Evolutionary conservation across 108 stramenopile genomes (phyloP).

Genomic region (Thalassiosira profunda): DNA sequence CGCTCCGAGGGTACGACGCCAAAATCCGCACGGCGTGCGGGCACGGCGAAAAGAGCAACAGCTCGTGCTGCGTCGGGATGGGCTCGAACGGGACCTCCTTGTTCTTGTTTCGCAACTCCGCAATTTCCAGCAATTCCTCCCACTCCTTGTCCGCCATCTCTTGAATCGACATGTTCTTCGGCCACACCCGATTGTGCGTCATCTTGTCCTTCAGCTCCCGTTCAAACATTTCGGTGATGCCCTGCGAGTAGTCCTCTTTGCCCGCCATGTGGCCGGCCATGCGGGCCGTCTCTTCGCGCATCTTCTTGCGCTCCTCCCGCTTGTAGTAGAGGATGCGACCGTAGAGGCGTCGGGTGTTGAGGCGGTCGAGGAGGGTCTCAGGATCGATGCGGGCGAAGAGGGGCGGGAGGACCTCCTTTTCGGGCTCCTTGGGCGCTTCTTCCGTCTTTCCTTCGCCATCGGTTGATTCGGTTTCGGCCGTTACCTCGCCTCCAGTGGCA

Average conservation of each 20-base stretch:
- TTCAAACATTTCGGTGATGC: conserved; percentile 22
- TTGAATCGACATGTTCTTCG: conserved; percentile 47
- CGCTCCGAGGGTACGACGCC: conserved; percentile 85
- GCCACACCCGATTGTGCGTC: conserved; percentile 27
- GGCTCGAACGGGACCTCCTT: conserved; percentile 23
- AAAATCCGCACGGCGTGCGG: conserved; percentile 68
- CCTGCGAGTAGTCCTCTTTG: not conserved
- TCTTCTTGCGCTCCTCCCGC: conserved; percentile 1
- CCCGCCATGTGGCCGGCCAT: too few relatives aligned
- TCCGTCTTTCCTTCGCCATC: conserved; percentile 13
- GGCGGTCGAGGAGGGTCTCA: conserved; percentile 30
- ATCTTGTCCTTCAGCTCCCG: conserved; percentile 23
- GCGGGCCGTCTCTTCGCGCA: not conserved
- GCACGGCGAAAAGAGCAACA: conserved; percentile 66
- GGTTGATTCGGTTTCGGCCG: conserved; percentile 16
- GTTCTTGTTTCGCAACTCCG: conserved; percentile 18
- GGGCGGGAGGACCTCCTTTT: conserved; percentile 15
- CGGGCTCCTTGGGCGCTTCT: not conserved
- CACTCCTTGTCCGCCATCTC: conserved; percentile 64
- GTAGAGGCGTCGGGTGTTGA: conserved; percentile 48
- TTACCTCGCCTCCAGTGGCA: not conserved
- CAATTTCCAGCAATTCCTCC: conserved; percentile 46
- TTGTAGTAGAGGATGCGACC: conserved; percentile 21
- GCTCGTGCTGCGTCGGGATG: conserved; percentile 52
- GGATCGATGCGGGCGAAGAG: conserved; percentile 33